Evolutionary conservation across 768 basidiomycete genomes (phyloP), one percentile per base, ranked within the genome.

Genomic region (Termitomyces sp.): DNA sequence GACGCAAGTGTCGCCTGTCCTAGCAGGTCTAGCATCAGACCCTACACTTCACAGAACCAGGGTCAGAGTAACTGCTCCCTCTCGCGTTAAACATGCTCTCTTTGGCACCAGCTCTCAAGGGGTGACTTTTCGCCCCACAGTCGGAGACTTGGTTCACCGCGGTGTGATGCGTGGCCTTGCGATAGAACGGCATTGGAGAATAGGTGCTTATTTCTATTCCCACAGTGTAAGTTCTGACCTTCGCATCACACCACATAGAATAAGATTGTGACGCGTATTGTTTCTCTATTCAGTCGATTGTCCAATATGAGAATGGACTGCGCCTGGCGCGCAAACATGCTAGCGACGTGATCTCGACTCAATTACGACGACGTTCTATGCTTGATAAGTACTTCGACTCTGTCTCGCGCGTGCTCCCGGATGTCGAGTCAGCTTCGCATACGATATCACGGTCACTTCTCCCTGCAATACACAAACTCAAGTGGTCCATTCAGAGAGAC

Each of bases 401-500:
- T 0, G 78, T 87, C 12, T 74, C 76, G 0, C 83, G 80, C 47
- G 76, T 88, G 43, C 73, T 87, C 34, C 87, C 88, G 0, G 86
- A 88, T 64, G 72, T 84, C 34, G 86, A 88, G 62, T 82, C 81
- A 2, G 83, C 84, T 6, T 82, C 80, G 0, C 71, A 77, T 5
- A 74, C 71, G 20, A 72, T 90, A 49, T 85, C 86, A 1, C 82
- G 86, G 30, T 76, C 79, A 8, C 77, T 91, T 26, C 71, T 89
- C 4, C 86, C 89, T 14, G 75, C 82, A 24, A 77, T 90, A 65
- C 84, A 82, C 56, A 76, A 81, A 66, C 76, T 91, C 59, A 90
- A 89, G 68, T 91, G 88, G 87, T 84, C 81, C 39, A 69, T 89
- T 48, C 83, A 85, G 65, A 76, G 79, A 13, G 89, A 90, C 65